These are phyloP conservation scores for Tricholoma sp. DNA, from an alignment of 768 basidiomycete genomes.

Conservation along the genomic window DNA sequence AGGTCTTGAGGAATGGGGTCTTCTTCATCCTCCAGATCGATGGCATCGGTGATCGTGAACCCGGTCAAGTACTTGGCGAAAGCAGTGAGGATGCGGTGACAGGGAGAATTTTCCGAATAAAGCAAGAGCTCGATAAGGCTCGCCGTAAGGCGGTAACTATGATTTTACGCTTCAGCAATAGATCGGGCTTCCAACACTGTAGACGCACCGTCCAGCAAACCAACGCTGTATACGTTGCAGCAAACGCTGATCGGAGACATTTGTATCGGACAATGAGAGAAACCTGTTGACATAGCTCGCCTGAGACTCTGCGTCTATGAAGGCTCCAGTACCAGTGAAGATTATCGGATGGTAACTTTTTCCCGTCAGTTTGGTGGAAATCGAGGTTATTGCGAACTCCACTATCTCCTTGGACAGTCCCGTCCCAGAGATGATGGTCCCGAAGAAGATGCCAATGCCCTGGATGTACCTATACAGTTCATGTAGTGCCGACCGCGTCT, in stretches of 20 bases:
- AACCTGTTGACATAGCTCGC: conserved; percentile 4
- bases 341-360: not conserved
- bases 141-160: conserved; percentile 13
- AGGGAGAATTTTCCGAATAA: conserved; percentile 6
- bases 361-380: conserved; percentile 6
- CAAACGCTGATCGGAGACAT: conserved; percentile 11
- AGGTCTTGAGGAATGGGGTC: conserved; percentile 3
- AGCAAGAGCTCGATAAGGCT: conserved; percentile 14
- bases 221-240: conserved; percentile 12
- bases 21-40: conserved; percentile 14
- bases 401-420: conserved; percentile 9
- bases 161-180: not conserved
- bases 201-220: conserved; percentile 6
- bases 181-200: not conserved
- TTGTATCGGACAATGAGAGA: not conserved
- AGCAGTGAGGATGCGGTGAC: conserved; percentile 14
- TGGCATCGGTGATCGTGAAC: conserved; percentile 15
- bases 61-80: conserved; percentile 12
- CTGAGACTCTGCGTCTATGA: conserved; percentile 2
- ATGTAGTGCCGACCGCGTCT: conserved; percentile 3
- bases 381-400: conserved; percentile 2
- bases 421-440: conserved; percentile 10
- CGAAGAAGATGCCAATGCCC: conserved; percentile 3
- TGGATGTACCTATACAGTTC: conserved; percentile 9
- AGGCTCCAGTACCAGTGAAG: conserved; percentile 8